A percentile compares a stretch with the other conserved stretches of the same genome.
These are phyloP conservation scores for Lipomyces chichibuensis DNA, from an alignment of 805 yeast genomes.

Conservation along the genomic window DNA sequence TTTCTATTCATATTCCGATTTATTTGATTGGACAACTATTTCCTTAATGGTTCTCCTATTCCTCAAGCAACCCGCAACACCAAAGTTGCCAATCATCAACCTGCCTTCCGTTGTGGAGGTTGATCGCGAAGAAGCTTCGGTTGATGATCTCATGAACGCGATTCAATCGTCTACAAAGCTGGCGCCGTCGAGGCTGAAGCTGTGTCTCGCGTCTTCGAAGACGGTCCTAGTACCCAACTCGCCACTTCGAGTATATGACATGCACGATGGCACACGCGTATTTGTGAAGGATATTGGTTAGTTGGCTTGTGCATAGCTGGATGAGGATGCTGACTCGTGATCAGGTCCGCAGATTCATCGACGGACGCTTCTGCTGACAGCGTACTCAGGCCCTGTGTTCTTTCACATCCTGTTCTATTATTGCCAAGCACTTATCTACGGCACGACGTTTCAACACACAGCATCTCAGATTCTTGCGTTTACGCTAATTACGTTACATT, in stretches of 20 bases:
- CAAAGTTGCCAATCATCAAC: conserved; percentile 22
- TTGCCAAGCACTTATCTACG: conserved; percentile 46
- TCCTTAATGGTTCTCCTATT: conserved; percentile 28
- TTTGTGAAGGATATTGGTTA: conserved; percentile 26
- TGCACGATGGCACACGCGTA: conserved; percentile 33
- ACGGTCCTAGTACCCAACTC: conserved; percentile 21
- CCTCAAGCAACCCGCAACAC: conserved; percentile 24
- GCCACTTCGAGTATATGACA: conserved; percentile 27
- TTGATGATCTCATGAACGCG: conserved; percentile 26
- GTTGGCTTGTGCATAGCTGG: not conserved
- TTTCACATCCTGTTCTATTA: conserved; percentile 72
- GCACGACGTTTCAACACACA: conserved; percentile 48
- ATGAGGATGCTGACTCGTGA: not conserved
- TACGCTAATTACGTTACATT: conserved; percentile 68
- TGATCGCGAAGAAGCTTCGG: conserved; percentile 27
- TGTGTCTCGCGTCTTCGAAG: conserved; percentile 25
- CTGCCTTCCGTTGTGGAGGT: conserved; percentile 29
- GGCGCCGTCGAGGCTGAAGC: conserved; percentile 20
- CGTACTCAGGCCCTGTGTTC: conserved; percentile 88
- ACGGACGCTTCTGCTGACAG: conserved; percentile 82
- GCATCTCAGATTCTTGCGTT: conserved; percentile 59
- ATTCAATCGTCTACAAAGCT: conserved; percentile 23
- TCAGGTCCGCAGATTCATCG: conserved; percentile 76
- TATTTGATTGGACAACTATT: not conserved
- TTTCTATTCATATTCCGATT: not conserved